Conservation (phyloP, 805 yeast species). For the Kodamaea kaohsiungensis region DNA sequence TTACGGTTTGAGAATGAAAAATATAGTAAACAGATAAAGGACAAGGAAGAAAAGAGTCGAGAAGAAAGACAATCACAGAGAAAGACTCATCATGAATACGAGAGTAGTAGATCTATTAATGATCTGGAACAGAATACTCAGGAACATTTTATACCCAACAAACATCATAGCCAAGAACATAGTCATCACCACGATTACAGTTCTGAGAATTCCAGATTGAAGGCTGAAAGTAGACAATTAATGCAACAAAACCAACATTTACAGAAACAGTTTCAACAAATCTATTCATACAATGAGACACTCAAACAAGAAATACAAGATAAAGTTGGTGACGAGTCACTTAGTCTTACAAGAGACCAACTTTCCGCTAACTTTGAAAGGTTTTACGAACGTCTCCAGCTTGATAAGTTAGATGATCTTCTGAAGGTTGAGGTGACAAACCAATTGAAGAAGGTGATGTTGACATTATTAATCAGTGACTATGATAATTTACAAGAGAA, state of each 20-base stretch:
- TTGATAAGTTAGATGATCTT: conserved; percentile 31
- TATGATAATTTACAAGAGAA: conserved; percentile 29
- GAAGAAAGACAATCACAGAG: not conserved
- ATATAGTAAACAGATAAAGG: not conserved
- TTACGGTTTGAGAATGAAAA: conserved; percentile 5
- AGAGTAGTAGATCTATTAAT: not conserved
- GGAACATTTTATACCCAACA: not conserved
- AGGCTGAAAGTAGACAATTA: not conserved
- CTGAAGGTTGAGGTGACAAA: conserved; percentile 29
- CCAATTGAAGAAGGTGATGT: conserved; percentile 35
- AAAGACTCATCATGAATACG: not conserved
- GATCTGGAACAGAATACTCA: not conserved
- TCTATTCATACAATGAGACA: not conserved
- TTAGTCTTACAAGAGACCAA: conserved; percentile 16
- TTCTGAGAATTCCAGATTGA: not conserved
- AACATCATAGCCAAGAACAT: too few relatives aligned
- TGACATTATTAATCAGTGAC: conserved; percentile 33
- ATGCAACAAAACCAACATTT: conserved; percentile 3
- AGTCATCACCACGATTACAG: not conserved
- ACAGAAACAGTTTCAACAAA: conserved; percentile 4
- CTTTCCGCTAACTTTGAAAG: conserved; percentile 19
- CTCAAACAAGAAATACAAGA: conserved; percentile 1
- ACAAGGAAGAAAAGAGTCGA: not conserved
- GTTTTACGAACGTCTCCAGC: conserved; percentile 26
- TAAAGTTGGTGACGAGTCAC: conserved; percentile 16